Conservation (phyloP, 257 asterid species). For the Solanum verrucosum region DNA sequence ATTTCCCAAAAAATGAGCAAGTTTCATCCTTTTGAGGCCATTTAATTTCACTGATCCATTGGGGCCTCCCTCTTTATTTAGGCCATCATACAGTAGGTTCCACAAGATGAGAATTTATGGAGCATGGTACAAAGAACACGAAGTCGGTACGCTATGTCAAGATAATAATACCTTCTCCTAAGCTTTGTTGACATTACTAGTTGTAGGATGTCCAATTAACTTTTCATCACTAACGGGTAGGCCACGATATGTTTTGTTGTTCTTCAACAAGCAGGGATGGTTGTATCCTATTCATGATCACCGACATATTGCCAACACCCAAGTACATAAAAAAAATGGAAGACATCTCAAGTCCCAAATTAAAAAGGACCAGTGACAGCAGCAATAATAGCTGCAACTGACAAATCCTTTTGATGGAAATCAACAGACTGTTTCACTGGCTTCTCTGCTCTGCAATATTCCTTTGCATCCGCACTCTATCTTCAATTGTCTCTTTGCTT, state of each 20-base stretch:
- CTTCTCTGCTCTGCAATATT: neutral
- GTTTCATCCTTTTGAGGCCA: neutral
- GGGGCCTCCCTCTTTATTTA: neutral
- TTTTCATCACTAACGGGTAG: neutral
- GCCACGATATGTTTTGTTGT: neutral
- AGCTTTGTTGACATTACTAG: neutral
- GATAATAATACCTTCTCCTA: neutral
- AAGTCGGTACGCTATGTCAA: neutral
- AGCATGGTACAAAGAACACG: neutral
- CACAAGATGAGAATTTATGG: neutral
- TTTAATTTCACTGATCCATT: neutral
- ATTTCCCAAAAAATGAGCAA: neutral
- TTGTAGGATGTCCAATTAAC: neutral
- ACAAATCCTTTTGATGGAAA: neutral
- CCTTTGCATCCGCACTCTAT: neutral
- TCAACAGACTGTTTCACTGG: neutral
- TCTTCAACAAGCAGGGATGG: neutral
- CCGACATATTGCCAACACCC: neutral
- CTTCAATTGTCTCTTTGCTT: neutral
- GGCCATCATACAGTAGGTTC: neutral
- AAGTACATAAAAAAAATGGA: neutral
- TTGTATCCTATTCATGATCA: neutral
- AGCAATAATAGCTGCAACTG: neutral
- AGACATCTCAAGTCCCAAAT: neutral
- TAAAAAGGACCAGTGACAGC: neutral